Base-by-base conservation (phyloP, 1,284 basidiomycete species). In the Bjerkandera adusta region DNA sequence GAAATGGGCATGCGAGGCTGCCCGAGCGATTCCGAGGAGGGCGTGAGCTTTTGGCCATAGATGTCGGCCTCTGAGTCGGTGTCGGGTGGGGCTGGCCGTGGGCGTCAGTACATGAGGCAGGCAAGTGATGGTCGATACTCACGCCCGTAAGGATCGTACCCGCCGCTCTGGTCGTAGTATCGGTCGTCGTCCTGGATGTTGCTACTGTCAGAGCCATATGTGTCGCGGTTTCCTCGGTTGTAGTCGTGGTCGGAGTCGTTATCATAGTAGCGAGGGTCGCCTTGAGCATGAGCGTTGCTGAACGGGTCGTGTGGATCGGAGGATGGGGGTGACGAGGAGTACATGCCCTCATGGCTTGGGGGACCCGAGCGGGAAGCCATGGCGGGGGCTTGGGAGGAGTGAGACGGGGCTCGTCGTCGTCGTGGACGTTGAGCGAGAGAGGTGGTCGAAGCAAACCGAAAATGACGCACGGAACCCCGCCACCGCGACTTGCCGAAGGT, bases 31-130 rank as follows among this genome's bases (percentile, higher is more conserved):
- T 89, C 88, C 49, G 81, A 75, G 1, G 87, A 89, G 3, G 83
- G 85, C 0, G 75, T 69, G 58, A 84, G 81, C 38, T 79, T 79
- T 54, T 80, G 79, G 5, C 72, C 78, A 59, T 89, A 87, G 44
- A 81, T 75, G 61, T 89, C 86, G 37, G 76, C 75, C 54, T 89
- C 86, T 13, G 85, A 88, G 64, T 89, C 86, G 34, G 83, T 83
- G 65, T 91, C 88, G 62, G 62, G 77, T 67, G 70, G 83, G 64
- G 81, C 70, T 69, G 56, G n/a, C 45, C 50, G 54, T 48, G 52
- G 40, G 33, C 50, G 59, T 53, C 44, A 54, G 50, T 39, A 54
- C 57, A 53, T 45, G 53, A 55, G 59, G 52, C 52, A 58, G 52
- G 58, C 54, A 47, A 36, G 41, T 29, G 40, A 48, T 50, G 36